These are phyloP conservation scores for Umbelopsis ramanniana DNA, from an alignment of 192 early-diverging fungal species.

Conservation along the genomic window DNA sequence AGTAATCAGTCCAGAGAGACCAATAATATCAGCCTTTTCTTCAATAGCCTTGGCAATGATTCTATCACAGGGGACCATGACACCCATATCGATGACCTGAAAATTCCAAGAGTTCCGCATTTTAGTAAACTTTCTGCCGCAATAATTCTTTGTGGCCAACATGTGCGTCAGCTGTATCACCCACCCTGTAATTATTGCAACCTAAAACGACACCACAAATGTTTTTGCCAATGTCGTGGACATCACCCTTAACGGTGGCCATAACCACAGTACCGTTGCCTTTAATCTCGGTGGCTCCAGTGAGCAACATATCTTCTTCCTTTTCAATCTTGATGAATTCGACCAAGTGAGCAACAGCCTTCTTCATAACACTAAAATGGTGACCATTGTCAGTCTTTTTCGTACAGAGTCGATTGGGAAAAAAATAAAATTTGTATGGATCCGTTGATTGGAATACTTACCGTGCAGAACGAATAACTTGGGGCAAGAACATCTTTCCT, in stretches of 20 bases:
- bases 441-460: slow-evolving; percentile 33
- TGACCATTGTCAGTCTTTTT: neutral
- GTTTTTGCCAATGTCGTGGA: slow-evolving; percentile 99
- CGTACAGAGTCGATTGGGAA: too few species aligned
- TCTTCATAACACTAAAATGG: slow-evolving; percentile 87
- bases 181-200: slow-evolving; percentile 90
- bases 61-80: slow-evolving; percentile 94
- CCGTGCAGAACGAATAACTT: slow-evolving; percentile 95
- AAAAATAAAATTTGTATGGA: too few species aligned
- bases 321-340: slow-evolving; percentile 94
- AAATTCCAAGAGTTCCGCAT: too few species aligned
- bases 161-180: neutral
- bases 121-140: too few species aligned
- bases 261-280: slow-evolving; percentile 87
- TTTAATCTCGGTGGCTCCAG: slow-evolving; percentile 53
- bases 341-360: slow-evolving; percentile 95
- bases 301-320: slow-evolving; percentile 66
- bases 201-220: slow-evolving; percentile 96
- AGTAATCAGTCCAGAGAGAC: slow-evolving; percentile 93
- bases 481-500: slow-evolving; percentile 98
- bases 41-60: slow-evolving; percentile 87
- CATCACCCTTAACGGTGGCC: slow-evolving; percentile 97
- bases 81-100: slow-evolving; percentile 87
- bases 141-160: too few species aligned
- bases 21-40: slow-evolving; percentile 91